These are phyloP conservation scores for Irpex lacteus DNA, from an alignment of 1,284 basidiomycete species.

Conservation along the genomic window DNA sequence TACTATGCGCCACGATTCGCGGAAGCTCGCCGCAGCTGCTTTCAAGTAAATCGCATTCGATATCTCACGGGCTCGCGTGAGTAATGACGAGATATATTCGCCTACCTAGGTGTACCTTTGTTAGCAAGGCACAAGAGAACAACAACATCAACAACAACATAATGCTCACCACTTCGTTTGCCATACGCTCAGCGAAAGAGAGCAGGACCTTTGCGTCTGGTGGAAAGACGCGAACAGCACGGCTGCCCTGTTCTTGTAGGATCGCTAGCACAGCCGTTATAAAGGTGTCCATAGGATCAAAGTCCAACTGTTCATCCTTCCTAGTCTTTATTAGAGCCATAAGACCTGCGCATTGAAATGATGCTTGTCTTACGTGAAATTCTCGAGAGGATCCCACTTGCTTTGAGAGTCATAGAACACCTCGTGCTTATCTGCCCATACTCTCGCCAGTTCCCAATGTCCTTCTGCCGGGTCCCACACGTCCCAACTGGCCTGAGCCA, in stretches of 20 bases:
- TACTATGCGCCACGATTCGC: constrained; percentile 85
- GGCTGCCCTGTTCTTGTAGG: constrained; percentile 72
- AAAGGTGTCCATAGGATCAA: constrained; percentile 92
- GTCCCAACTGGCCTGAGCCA: constrained; percentile 83
- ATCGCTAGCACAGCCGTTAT: constrained; percentile 69
- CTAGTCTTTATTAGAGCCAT: constrained; percentile 20
- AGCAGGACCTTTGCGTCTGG: constrained; percentile 69
- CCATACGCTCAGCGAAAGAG: constrained; percentile 74
- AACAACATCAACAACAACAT: background rate
- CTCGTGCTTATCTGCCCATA: constrained; percentile 93
- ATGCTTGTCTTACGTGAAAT: constrained; percentile 66
- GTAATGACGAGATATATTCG: constrained; percentile 82
- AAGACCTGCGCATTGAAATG: background rate
- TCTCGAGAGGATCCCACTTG: constrained; percentile 77
- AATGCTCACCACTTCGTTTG: constrained; percentile 68
- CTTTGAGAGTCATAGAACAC: constrained; percentile 83
- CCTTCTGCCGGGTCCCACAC: constrained; percentile 46
- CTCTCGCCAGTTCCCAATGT: constrained; percentile 91
- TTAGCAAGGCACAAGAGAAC: background rate
- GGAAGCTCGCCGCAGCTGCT: constrained; percentile 86
- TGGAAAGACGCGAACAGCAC: constrained; percentile 87
- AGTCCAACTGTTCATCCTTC: constrained; percentile 62
- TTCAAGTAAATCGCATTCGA: constrained; percentile 77
- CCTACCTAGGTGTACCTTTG: constrained; percentile 52
- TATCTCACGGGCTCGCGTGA: constrained; percentile 76